Conservation (phyloP, 257 asterid genomes). For the Solanum pimpinellifolium region DNA sequence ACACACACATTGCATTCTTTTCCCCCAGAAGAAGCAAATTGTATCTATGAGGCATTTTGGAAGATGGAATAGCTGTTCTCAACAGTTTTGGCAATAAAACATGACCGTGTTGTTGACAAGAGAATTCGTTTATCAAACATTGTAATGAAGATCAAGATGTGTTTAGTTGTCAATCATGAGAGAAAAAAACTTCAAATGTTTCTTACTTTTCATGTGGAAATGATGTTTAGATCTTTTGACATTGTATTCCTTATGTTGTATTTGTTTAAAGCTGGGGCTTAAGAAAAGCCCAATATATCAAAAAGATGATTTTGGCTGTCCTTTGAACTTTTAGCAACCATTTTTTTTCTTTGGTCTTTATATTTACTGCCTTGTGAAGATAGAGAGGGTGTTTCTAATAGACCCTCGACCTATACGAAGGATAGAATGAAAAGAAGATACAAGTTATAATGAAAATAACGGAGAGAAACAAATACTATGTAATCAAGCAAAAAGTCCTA, state of each 20-base stretch:
- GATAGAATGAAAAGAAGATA: neutral
- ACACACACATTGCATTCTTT: constrained; percentile 27
- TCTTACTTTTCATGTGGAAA: neutral
- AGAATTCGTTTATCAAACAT: neutral
- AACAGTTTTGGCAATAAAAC: constrained; percentile 9
- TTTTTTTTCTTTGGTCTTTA: neutral
- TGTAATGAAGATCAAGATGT: neutral
- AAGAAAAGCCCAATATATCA: neutral
- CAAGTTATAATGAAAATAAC: no score
- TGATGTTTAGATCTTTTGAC: neutral
- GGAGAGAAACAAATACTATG: no score
- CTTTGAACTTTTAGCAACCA: neutral
- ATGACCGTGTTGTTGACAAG: neutral
- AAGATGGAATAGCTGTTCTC: constrained; percentile 9
- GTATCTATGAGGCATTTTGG: neutral
- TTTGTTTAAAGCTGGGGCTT: neutral
- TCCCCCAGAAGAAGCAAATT: constrained; percentile 6
- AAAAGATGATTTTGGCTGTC: neutral
- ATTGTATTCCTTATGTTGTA: neutral
- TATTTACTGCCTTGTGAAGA: neutral
- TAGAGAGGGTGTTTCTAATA: neutral
- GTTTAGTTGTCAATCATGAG: neutral
- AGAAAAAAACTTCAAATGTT: neutral
- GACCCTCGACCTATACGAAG: neutral
- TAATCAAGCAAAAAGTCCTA: no score